Evolutionary conservation across 345 rosid genomes (phyloP).

Genomic region (Hibiscus tridactylites): DNA sequence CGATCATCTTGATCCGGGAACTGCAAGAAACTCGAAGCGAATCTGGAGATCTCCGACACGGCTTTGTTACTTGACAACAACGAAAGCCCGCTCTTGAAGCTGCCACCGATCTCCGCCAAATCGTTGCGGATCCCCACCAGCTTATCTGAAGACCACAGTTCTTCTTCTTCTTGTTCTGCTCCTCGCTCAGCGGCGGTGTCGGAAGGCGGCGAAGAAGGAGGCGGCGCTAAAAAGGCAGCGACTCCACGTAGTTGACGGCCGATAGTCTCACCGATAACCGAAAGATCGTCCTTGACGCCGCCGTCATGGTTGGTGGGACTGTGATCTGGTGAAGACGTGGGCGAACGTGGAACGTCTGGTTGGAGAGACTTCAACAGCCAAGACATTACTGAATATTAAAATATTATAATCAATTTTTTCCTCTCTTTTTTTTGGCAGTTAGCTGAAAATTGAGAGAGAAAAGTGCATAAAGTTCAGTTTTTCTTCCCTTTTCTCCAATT

Average conservation of each 20-base stretch:
- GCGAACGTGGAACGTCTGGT: constrained; percentile 22
- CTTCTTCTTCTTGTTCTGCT: neutral
- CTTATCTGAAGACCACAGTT: too few relatives aligned
- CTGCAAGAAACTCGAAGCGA: constrained; percentile 44
- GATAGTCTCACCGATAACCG: constrained; percentile 32
- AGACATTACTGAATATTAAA: constrained; percentile 31
- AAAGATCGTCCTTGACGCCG: constrained; percentile 33
- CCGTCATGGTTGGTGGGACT: constrained; percentile 7
- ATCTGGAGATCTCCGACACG: constrained; percentile 36
- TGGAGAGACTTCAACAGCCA: constrained; percentile 49
- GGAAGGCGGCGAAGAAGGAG: constrained; percentile 18
- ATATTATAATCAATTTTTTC: neutral
- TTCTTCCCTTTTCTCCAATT: neutral
- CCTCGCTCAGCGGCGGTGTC: neutral
- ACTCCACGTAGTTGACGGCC: constrained; percentile 54
- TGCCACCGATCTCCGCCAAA: constrained; percentile 64
- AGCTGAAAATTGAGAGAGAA: neutral
- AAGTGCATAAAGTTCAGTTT: neutral
- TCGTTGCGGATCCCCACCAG: constrained; percentile 14
- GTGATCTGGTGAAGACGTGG: constrained; percentile 11
- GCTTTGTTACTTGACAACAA: constrained; percentile 32
- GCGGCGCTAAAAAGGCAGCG: constrained; percentile 56
- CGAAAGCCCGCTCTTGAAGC: constrained; percentile 45
- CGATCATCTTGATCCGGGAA: constrained; percentile 21
- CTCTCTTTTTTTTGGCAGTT: neutral